Evolutionary conservation across 2,329 filamentous ascomycete species (phyloP).

Genomic region (Amesomyces nigricolor): DNA sequence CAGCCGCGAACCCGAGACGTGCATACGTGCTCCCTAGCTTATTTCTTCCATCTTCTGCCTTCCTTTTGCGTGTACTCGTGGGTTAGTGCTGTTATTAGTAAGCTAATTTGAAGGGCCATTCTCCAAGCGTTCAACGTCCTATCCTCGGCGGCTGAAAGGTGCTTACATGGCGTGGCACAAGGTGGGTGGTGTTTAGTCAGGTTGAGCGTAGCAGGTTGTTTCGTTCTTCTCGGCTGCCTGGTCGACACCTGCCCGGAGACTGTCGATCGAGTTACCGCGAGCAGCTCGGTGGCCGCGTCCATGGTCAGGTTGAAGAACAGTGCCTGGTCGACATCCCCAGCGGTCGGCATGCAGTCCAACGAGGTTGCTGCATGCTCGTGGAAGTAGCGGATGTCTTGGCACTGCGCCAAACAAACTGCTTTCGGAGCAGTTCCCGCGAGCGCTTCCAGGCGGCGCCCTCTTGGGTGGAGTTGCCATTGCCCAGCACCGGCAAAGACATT

Average conservation of each 20-base stretch:
- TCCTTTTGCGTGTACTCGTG: no score
- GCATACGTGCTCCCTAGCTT: no score
- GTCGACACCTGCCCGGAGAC: conserved; percentile 18
- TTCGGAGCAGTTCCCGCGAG: conserved; percentile 34
- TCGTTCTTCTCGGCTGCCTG: conserved; percentile 17
- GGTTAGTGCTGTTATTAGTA: no score
- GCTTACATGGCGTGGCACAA: no score
- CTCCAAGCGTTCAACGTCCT: no score
- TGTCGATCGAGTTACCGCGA: conserved; percentile 47
- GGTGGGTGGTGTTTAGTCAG: no score
- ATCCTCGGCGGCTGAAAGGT: no score
- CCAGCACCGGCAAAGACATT: conserved; percentile 32
- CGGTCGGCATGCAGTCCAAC: conserved; percentile 21
- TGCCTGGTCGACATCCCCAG: conserved; percentile 40
- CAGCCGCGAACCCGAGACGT: no score
- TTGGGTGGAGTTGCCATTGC: conserved; percentile 37
- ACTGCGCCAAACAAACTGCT: conserved; percentile 34
- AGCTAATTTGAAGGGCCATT: no score
- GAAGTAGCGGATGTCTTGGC: conserved; percentile 32
- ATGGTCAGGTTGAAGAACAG: conserved; percentile 53
- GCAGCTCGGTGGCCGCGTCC: conserved; percentile 51
- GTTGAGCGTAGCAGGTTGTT: no score
- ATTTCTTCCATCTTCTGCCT: no score
- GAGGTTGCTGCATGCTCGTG: conserved; percentile 27
- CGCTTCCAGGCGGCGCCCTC: conserved; percentile 35